Conservation (phyloP, 2,329 filamentous ascomycete genomes). For the Gaeumannomyces tritici region DNA sequence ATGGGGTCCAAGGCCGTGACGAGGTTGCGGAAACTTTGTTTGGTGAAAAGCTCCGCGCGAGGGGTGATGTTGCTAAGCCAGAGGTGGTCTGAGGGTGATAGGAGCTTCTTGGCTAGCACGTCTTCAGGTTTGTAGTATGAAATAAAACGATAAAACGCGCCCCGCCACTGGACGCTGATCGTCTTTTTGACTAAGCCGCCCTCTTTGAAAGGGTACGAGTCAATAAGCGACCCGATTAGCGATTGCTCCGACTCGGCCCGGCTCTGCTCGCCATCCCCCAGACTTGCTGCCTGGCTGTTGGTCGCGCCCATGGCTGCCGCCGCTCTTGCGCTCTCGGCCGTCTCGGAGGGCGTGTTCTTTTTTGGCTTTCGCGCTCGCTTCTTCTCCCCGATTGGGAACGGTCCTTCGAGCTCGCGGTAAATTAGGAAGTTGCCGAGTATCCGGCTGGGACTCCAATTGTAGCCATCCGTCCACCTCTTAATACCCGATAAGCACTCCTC, state of each 20-base stretch:
- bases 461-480: constrained; percentile 88
- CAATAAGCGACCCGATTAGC: constrained; percentile 71
- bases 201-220: constrained; percentile 80
- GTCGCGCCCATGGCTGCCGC: neutral
- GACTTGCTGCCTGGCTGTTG: neutral
- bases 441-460: constrained; percentile 82
- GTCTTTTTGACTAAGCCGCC: constrained; percentile 87
- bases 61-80: constrained; percentile 40
- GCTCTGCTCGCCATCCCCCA: neutral
- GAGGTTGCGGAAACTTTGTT: constrained; percentile 52
- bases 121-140: constrained; percentile 83
- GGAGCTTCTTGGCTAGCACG: constrained; percentile 54
- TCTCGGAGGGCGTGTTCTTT: neutral
- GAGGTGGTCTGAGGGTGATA: constrained; percentile 46
- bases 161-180: constrained; percentile 67
- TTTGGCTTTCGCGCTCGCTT: constrained; percentile 68
- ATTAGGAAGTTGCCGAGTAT: constrained; percentile 79
- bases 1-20: neutral
- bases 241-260: constrained; percentile 19
- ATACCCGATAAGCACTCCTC: constrained; percentile 86
- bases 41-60: constrained; percentile 46
- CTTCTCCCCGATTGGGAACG: constrained; percentile 75
- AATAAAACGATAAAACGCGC: constrained; percentile 74
- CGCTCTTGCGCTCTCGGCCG: neutral
- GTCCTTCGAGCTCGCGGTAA: constrained; percentile 71